Conservation (phyloP, 139 green algal species). For the Tetraselmis chui region DNA sequence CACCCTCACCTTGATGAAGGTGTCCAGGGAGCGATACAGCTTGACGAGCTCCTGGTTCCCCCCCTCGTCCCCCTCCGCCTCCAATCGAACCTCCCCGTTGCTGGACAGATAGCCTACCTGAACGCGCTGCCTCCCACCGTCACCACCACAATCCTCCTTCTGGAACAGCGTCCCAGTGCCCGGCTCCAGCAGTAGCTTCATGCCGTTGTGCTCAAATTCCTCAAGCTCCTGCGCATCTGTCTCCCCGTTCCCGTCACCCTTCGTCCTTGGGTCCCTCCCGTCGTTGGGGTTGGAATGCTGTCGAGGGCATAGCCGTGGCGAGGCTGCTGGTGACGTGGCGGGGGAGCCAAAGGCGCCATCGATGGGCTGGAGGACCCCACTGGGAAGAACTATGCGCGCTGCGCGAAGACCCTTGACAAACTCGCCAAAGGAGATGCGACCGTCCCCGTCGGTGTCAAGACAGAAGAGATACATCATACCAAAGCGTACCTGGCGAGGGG, state of each 20-base stretch:
- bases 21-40: background rate
- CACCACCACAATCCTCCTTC: background rate
- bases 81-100: background rate
- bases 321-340: no score
- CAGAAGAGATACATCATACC: background rate
- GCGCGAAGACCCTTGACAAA: constrained; percentile 8
- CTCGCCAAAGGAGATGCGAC: constrained; percentile 27
- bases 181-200: background rate
- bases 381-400: background rate
- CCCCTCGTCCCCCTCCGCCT: background rate
- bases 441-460: constrained; percentile 36
- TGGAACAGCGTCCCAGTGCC: background rate
- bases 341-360: no score
- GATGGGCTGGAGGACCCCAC: background rate
- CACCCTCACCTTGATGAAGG: background rate
- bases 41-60: background rate
- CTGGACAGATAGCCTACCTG: background rate
- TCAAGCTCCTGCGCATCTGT: background rate
- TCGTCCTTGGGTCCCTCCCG: no score
- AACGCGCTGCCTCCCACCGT: background rate
- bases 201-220: background rate
- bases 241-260: background rate
- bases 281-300: no score
- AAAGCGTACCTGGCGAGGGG: background rate
- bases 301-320: no score